These are phyloP conservation scores for Cenchrus americanus DNA, from an alignment of 176 grass and related monocot species.

Conservation along the genomic window DNA sequence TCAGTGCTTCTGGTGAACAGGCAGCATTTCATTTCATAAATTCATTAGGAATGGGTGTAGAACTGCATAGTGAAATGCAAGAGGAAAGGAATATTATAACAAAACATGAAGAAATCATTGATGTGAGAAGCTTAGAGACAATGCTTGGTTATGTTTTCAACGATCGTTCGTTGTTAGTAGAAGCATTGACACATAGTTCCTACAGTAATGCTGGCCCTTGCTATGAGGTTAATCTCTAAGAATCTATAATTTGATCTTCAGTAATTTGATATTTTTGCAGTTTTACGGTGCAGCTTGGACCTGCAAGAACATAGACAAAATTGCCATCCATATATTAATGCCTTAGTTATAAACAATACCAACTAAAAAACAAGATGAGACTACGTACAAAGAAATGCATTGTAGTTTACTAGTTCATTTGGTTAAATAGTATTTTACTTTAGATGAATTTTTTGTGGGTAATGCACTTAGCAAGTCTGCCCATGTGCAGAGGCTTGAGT, in stretches of 20 bases:
- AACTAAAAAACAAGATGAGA: neutral
- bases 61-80: slow-evolving; percentile 45
- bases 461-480: slow-evolving; percentile 27
- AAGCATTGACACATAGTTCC: slow-evolving; percentile 84
- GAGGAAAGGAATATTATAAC: slow-evolving; percentile 31
- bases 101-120: slow-evolving; percentile 47
- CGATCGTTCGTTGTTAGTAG: slow-evolving; percentile 62
- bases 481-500: slow-evolving; percentile 72
- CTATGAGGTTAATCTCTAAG: slow-evolving; percentile 63
- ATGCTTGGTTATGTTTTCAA: slow-evolving; percentile 59
- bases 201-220: slow-evolving; percentile 61
- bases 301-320: neutral
- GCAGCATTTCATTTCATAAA: slow-evolving; percentile 66
- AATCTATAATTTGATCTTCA: slow-evolving; percentile 19
- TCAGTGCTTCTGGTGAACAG: slow-evolving; percentile 59
- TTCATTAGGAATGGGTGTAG: slow-evolving; percentile 63
- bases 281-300: neutral
- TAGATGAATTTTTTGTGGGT: neutral
- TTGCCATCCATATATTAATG: neutral
- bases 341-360: neutral
- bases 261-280: neutral
- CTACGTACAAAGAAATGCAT: neutral
- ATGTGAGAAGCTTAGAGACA: slow-evolving; percentile 44
- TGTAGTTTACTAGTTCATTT: neutral
- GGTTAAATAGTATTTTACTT: neutral